Evolutionary conservation across 441 rosid genomes (phyloP).

Genomic region (Erysimum cheiri): DNA sequence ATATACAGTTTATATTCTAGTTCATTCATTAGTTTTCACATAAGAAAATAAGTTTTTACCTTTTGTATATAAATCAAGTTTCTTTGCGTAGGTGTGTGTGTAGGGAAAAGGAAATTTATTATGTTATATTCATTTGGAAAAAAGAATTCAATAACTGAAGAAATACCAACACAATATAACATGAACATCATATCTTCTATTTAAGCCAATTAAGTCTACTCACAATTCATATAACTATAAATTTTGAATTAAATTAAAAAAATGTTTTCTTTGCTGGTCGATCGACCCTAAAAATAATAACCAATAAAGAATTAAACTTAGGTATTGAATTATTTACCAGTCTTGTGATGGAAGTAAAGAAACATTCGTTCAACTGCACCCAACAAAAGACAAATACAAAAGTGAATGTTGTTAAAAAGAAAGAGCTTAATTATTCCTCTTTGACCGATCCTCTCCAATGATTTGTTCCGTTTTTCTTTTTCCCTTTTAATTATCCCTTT

Average conservation of each 20-base stretch:
- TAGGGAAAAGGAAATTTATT: not conserved
- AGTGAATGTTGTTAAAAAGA: constrained; percentile 40
- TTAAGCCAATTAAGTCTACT: constrained; percentile 1
- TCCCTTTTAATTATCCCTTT: constrained; percentile 2
- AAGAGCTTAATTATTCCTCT: constrained; percentile 47
- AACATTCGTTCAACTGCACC: constrained; percentile 43
- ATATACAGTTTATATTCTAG: not conserved
- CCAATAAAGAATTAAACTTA: not conserved
- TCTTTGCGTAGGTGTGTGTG: not conserved
- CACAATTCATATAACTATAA: not conserved
- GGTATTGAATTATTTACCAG: constrained; percentile 13
- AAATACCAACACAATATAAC: not conserved
- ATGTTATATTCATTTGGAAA: not conserved
- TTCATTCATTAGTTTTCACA: not conserved
- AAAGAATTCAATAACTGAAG: not conserved
- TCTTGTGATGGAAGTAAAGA: constrained; percentile 47
- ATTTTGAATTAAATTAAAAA: not conserved
- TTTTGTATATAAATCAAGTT: not conserved
- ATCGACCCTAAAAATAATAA: not conserved
- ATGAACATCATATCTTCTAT: not conserved
- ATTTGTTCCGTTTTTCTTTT: constrained; percentile 29
- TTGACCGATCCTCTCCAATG: constrained; percentile 44
- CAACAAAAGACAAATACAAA: constrained; percentile 47
- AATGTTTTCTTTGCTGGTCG: not conserved
- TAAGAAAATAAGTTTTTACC: constrained; percentile 9